phyloP scores from a whole-genome alignment of 106 monocot species.

The Chionographis japonica region DNA sequence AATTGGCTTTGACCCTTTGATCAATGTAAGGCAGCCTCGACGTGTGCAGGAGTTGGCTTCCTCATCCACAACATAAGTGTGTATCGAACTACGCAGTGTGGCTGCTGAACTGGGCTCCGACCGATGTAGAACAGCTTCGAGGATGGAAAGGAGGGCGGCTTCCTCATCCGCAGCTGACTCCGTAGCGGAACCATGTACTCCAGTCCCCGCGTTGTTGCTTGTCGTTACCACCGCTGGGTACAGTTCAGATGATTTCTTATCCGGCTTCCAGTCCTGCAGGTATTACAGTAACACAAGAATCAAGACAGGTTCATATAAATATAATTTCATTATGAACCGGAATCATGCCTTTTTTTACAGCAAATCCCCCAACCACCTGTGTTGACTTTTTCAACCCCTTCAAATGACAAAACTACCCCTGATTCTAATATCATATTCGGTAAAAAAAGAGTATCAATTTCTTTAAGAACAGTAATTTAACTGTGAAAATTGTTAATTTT shows the following conservation, averaged over 20 bases:
- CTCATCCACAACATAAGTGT: too few relatives aligned
- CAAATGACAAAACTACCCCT: too few relatives aligned
- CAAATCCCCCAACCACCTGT: too few relatives aligned
- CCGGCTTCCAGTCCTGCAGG: conserved; percentile 61
- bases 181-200: neutral
- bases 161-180: conserved; percentile 51
- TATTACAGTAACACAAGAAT: neutral
- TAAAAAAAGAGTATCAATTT: too few relatives aligned
- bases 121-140: conserved; percentile 40
- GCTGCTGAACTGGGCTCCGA: conserved; percentile 22
- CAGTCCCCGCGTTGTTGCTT: conserved; percentile 4
- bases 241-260: conserved; percentile 55
- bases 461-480: too few relatives aligned
- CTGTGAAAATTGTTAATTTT: too few relatives aligned
- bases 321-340: neutral
- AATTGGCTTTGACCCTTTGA: too few relatives aligned
- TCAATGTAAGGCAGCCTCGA: too few relatives aligned
- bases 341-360: neutral
- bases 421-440: too few relatives aligned
- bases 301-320: neutral
- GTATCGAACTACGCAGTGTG: conserved; percentile 15
- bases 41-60: too few relatives aligned
- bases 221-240: conserved; percentile 10
- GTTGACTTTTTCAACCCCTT: too few relatives aligned
- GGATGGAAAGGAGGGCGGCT: conserved; percentile 48